Conservation (phyloP, 768 basidiomycete genomes). For the Mycena floridula region DNA sequence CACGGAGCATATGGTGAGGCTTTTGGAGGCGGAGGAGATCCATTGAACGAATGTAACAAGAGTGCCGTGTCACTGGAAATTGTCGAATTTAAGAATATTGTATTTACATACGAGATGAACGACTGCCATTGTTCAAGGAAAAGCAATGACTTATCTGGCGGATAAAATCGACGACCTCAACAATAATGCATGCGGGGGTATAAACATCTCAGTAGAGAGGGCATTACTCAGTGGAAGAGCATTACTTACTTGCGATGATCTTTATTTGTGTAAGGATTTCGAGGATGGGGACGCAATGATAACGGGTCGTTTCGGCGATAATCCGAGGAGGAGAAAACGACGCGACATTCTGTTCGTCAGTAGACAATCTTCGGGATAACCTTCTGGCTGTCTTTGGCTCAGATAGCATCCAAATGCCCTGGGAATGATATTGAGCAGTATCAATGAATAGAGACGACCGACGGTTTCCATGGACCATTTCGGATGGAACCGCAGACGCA, state of each 20-base stretch:
- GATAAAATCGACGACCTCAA: constrained; percentile 9
- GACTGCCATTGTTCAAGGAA: background rate
- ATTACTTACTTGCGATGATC: too few species aligned
- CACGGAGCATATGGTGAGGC: too few species aligned
- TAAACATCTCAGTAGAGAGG: constrained; percentile 6
- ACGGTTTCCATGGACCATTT: constrained; percentile 8
- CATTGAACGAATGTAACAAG: too few species aligned
- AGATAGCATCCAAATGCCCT: constrained; percentile 1
- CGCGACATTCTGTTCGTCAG: constrained; percentile 1
- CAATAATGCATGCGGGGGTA: constrained; percentile 7
- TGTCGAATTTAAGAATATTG: too few species aligned
- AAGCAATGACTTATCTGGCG: constrained; percentile 9
- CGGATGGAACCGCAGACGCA: constrained; percentile 9
- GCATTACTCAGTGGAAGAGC: too few species aligned
- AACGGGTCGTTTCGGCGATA: background rate
- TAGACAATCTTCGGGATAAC: constrained; percentile 6
- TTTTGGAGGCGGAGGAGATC: too few species aligned
- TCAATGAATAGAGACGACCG: background rate
- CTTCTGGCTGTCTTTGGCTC: constrained; percentile 3
- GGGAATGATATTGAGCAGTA: background rate
- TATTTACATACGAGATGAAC: background rate
- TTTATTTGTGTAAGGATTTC: constrained; percentile 4
- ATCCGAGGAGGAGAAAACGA: constrained; percentile 7
- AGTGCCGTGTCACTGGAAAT: too few species aligned
- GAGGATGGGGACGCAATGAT: constrained; percentile 11